Evolutionary conservation across 2,329 filamentous ascomycete species (phyloP), one percentile per base, ranked within the genome.

Genomic region (Nothomitra cinnamomea): DNA sequence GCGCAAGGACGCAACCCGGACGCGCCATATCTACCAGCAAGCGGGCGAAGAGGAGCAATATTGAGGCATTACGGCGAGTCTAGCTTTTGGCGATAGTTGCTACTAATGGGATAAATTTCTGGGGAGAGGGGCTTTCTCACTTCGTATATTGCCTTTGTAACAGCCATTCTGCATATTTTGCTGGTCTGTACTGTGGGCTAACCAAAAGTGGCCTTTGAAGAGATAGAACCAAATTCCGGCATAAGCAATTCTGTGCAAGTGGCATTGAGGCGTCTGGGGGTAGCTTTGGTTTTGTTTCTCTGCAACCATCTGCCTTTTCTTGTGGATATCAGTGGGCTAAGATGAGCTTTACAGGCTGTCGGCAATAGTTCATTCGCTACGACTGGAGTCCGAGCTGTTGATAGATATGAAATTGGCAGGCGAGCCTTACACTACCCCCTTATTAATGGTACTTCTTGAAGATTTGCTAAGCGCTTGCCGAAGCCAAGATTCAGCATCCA

Each of bases 1-100:
- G 92, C 85, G 88, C 61, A 95, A 95, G 68, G 92, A 95, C 65
- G 79, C 80, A 49, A 80, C 82, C 57, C 78, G 89, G 63, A 83
- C 78, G 65, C 83, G 87, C 62, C 87, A 95, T 64, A 82, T 92
- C 59, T 94, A 94, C 67, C 80, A 90, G 67, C 75, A 82, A 60
- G 81, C 77, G 62, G 83, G 85, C 54, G 84, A 88, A 56, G 72
- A 85, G 62, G 83, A 85, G 51, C 52, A 43, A 13, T 48, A 48
- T 17, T 53, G 41, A 47, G 19, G 24, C 5, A 21, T 24, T 19
- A 28, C 12, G 21, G 45, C n/a, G n/a, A n/a, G n/a, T n/a, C n/a
- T n/a, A n/a, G n/a, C n/a, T n/a, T n/a, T 28, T 17, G 13, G 45
- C 22, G 15, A 28, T 8, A 24, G 43, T 15, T 28, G 21, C 43